Evolutionary conservation across 495 filamentous ascomycete genomes (phyloP).

Genomic region (Lentithecium fluviatile): DNA sequence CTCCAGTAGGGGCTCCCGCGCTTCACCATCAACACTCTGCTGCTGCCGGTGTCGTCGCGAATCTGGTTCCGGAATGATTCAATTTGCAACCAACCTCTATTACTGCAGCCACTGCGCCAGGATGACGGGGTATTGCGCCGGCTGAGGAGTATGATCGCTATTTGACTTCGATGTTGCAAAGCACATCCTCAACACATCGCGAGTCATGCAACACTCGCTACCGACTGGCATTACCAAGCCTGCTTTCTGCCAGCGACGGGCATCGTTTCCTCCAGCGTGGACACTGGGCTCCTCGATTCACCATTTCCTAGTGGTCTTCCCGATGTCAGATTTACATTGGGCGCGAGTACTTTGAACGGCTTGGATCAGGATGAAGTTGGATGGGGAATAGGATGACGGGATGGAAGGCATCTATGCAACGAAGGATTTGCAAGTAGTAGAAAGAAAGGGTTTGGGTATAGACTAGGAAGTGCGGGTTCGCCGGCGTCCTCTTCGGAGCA

Average conservation of each 20-base stretch:
- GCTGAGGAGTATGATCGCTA: not conserved
- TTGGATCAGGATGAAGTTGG: too few relatives aligned
- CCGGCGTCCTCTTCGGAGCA: too few relatives aligned
- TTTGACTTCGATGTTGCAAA: not conserved
- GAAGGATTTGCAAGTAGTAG: too few relatives aligned
- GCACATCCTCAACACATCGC: not conserved
- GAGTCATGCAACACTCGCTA: not conserved
- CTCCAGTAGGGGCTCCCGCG: not conserved
- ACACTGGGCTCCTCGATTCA: not conserved
- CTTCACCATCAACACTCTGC: slow-evolving; percentile 11
- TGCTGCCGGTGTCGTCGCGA: slow-evolving; percentile 35
- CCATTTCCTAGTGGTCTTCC: too few relatives aligned
- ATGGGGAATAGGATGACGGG: too few relatives aligned
- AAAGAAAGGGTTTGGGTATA: too few relatives aligned
- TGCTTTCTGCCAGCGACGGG: not conserved
- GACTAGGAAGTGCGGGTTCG: too few relatives aligned
- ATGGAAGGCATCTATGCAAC: too few relatives aligned
- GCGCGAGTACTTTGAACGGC: too few relatives aligned
- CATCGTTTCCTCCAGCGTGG: not conserved
- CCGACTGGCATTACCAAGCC: not conserved
- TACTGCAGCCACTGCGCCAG: slow-evolving; percentile 37
- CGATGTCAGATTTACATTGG: too few relatives aligned
- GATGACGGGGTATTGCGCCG: slow-evolving; percentile 31
- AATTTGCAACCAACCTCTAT: slow-evolving; percentile 34
- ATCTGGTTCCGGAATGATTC: slow-evolving; percentile 23